Conservation (phyloP, 192 early-diverging fungal genomes). For the Rhizoclosmatium sp. region DNA sequence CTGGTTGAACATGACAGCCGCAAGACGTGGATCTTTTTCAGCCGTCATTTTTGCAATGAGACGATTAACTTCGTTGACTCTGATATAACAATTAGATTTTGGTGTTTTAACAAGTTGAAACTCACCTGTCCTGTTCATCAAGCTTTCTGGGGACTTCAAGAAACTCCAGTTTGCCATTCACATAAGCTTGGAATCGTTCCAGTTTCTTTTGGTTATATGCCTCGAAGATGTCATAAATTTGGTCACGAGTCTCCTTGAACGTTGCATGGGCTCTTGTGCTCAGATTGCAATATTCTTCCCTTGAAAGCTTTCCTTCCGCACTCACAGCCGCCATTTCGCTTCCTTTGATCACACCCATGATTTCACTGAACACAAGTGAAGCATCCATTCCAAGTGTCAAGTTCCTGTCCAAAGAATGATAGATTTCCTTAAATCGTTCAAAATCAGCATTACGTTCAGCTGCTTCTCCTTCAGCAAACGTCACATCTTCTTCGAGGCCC, state of each 20-base stretch:
- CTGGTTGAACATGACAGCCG: constrained; percentile 19
- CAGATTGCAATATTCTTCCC: constrained; percentile 25
- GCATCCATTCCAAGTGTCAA: constrained; percentile 25
- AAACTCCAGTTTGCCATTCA: constrained; percentile 20
- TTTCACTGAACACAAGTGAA: constrained; percentile 38
- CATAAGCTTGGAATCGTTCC: constrained; percentile 17
- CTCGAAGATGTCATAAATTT: constrained; percentile 38
- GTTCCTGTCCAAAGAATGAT: constrained; percentile 18
- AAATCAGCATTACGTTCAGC: constrained; percentile 23
- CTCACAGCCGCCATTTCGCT: constrained; percentile 23
- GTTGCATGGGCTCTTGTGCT: constrained; percentile 5
- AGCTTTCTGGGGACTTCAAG: constrained; percentile 8
- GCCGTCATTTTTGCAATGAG: background rate
- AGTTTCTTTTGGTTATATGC: constrained; percentile 24
- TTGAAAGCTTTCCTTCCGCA: constrained; percentile 14
- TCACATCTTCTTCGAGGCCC: constrained; percentile 24
- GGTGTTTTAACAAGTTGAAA: constrained; percentile 1
- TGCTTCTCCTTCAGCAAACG: background rate
- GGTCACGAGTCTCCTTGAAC: constrained; percentile 7
- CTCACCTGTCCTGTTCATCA: constrained; percentile 39
- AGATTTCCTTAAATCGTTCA: constrained; percentile 29
- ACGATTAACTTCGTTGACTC: constrained; percentile 41
- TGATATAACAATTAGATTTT: background rate
- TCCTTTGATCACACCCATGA: constrained; percentile 46
- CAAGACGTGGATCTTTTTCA: constrained; percentile 22